Evolutionary conservation across 352 stramenopile genomes (phyloP), one percentile per base, ranked within the genome.

Genomic region (Phytophthora pinifolia): DNA sequence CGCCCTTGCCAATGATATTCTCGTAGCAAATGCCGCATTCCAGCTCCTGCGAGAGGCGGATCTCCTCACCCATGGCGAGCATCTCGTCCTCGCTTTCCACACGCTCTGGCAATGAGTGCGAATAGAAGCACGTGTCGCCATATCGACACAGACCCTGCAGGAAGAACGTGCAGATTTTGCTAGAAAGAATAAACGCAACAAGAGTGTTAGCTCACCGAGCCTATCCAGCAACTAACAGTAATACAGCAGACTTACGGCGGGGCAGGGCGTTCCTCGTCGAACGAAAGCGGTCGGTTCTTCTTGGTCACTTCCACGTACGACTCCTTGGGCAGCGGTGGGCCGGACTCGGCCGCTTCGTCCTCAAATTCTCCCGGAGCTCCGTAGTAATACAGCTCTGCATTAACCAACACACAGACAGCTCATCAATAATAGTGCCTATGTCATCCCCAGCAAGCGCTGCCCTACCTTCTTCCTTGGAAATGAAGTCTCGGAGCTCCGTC

Each of bases 11-110:
- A 49, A 92, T 58, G 34, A 94, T 71, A 59, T 80, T 76, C 47
- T 96, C 86, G 54, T 86, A 89, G 69, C 86, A 96, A 57, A 96
- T 92, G 48, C 83, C 86, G 54, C 86, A 96, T 66, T 94, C 86
- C 20, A 92, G 61, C 1, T 86, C 79, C 35, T 74, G 52, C 6
- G 83, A 92, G 7, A 77, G 65, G 22, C 75, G 54, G 18, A 90
- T 64, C 65, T 93, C 83, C 54, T 84, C 63, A n/a, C 75, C 65
- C 50, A 82, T 79, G 1, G 71, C 60, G 18, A 73, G 60, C 52
- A 76, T 77, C 43, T 89, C 76, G 10, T 76, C 70, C 25, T 76
- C 67, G 4, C 66, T 83, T 37, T 71, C 58, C 25, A 76, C 54
- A 34, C 63, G 46, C 32, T 73, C 62, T 5, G 67, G 64, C 15